Base-by-base conservation (phyloP, 2,329 filamentous ascomycete species). In the Fonsecaea pugnacius region DNA sequence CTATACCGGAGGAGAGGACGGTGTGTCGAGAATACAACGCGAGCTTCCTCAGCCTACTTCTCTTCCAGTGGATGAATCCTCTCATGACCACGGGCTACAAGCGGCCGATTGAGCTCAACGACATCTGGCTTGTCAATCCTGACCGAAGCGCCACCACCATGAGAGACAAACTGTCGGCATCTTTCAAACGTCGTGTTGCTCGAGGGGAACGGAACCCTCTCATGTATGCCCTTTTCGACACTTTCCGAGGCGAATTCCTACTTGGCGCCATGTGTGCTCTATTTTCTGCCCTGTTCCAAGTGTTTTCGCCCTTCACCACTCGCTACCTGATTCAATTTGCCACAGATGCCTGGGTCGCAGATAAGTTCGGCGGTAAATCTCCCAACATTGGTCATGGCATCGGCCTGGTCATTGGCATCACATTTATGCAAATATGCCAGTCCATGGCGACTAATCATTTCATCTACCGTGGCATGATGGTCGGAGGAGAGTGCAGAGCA, bases 91-190 rank as follows among this genome's bases (percentile, higher is more conserved):
- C 87, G 43, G 95, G 95, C 38, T 98, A 97, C 77, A 88, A 91
- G 73, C 88, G 95, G 14, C 87, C 88, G 1, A 83, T 99, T 1
- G 89, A 96, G 72, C 79, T 88, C 61, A 91, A 90, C 70, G 95
- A 99, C 75, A 87, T 99, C 63, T 98, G 92, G 89, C 80, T 83
- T 0, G 90, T 98, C 70, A 97, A 97, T 68, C 93, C 93, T 0
- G 80, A 90, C 65, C 85, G 95, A 65, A 85, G 87, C 16, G 87
- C 91, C 51, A 87, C 91, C 67, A 80, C 87, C 10, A 80, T 96
- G 76, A 87, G 90, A 7, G 76, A 78, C 7, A 89, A 83, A 69
- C 79, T 96, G 52, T 84, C 88, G 65, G 82, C 80, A 5, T 85
- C 89, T 0, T 93, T 97, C 74, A 81, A 89, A 66, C 84, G 82